phyloP scores from a whole-genome alignment of 2,329 filamentous ascomycete genomes.

The Colletotrichum viniferum region DNA sequence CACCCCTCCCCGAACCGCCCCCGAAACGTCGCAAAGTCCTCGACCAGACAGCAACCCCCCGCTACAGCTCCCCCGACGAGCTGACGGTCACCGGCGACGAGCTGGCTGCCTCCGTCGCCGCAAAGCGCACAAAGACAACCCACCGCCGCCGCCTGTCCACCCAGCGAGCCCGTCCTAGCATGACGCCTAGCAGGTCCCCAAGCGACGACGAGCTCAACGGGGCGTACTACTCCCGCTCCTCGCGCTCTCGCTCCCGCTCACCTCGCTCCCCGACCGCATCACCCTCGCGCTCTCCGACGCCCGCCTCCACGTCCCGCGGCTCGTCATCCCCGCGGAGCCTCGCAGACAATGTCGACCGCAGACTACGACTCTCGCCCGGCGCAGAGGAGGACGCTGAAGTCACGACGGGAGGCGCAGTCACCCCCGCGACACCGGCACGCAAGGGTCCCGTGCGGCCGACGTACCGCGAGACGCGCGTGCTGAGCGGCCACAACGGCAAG shows the following conservation, averaged over 20 bases:
- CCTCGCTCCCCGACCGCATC: conserved; percentile 14
- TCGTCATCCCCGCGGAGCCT: conserved; percentile 15
- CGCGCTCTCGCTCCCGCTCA: conserved; percentile 26
- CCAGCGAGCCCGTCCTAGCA: conserved; percentile 18
- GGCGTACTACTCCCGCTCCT: conserved; percentile 23
- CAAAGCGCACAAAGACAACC: background rate
- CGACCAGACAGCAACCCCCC: conserved; percentile 41
- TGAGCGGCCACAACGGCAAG: conserved; percentile 74
- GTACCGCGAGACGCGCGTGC: conserved; percentile 48
- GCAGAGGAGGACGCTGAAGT: conserved; percentile 26
- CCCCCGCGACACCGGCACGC: conserved; percentile 8
- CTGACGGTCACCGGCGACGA: background rate
- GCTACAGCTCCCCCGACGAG: conserved; percentile 53
- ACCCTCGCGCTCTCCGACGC: conserved; percentile 32
- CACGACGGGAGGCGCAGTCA: conserved; percentile 27
- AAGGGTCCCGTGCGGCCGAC: conserved; percentile 13
- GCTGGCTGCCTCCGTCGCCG: background rate
- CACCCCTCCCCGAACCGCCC: conserved; percentile 33
- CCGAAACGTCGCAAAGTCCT: conserved; percentile 46
- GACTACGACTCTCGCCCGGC: conserved; percentile 22
- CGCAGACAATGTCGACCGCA: conserved; percentile 15
- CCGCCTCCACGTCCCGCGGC: conserved; percentile 31
- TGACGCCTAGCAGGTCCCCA: conserved; percentile 20
- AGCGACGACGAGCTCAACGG: conserved; percentile 27
- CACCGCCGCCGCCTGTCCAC: conserved; percentile 19